Percentiles rank a stretch among this genome's conserved stretches.
These are phyloP conservation scores for Hypholoma fasciculare DNA, from an alignment of 768 basidiomycete species.

Conservation along the genomic window DNA sequence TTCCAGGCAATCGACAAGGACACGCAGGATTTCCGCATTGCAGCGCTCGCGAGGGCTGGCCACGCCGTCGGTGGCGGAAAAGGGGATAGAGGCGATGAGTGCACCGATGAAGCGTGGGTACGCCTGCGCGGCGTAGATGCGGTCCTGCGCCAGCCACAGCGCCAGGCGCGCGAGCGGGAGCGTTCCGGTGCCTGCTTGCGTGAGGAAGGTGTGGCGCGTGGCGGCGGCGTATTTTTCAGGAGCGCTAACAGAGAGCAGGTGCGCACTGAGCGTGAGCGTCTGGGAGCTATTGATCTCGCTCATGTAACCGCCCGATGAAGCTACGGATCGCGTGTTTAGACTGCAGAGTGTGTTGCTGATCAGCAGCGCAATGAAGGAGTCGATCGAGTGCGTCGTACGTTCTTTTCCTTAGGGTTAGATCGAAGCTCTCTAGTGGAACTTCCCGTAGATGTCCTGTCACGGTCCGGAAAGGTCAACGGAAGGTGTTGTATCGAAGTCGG, in stretches of 20 bases:
- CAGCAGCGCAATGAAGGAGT: no score
- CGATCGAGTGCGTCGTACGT: no score
- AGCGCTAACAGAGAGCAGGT: conserved; percentile 37
- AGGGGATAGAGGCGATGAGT: conserved; percentile 62
- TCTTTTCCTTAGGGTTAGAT: no score
- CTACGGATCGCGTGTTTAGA: no score
- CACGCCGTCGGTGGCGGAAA: conserved; percentile 32
- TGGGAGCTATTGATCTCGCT: not conserved
- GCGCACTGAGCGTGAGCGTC: conserved; percentile 24
- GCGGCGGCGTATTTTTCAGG: conserved; percentile 44
- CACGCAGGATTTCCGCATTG: conserved; percentile 42
- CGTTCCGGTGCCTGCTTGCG: conserved; percentile 50
- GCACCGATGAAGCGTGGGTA: conserved; percentile 73
- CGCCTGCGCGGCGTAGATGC: conserved; percentile 71
- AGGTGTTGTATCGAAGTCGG: no score
- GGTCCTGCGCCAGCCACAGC: conserved; percentile 72
- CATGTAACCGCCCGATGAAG: no score
- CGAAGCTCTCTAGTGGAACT: no score
- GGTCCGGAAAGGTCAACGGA: no score
- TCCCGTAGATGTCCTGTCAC: no score
- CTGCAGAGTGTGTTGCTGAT: no score
- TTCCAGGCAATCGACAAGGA: conserved; percentile 52
- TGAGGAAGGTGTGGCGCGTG: conserved; percentile 59
- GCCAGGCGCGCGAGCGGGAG: conserved; percentile 49
- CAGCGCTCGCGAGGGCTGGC: conserved; percentile 32